A percentile compares a stretch with the other conserved stretches of the same genome.
phyloP scores from a whole-genome alignment of 371 early-diverging fungal genomes.

The Lichtheimia corymbifera region DNA sequence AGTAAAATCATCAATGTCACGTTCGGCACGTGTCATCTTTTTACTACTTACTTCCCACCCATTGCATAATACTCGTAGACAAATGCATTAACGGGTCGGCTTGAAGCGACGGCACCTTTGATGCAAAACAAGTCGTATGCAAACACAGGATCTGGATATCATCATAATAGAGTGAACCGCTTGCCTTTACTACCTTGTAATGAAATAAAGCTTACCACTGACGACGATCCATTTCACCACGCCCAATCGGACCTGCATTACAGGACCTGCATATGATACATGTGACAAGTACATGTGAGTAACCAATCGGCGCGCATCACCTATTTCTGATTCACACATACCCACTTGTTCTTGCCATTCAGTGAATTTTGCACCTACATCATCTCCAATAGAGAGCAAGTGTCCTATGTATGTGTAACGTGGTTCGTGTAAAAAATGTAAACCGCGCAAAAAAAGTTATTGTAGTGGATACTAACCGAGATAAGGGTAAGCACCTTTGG shows the following conservation, averaged over 20 bases:
- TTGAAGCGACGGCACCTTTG: conserved; percentile 13
- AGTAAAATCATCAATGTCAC: not conserved
- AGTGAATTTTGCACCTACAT: conserved; percentile 1
- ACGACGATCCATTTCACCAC: conserved; percentile 21
- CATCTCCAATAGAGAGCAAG: conserved; percentile 10
- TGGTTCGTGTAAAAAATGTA: not conserved
- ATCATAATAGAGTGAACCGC: no score
- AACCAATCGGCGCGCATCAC: not conserved
- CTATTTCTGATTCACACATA: not conserved
- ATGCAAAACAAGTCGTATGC: conserved; percentile 22
- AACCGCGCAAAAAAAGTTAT: no score
- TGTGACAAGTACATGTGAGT: no score
- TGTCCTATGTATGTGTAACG: not conserved
- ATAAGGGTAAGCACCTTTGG: conserved; percentile 4
- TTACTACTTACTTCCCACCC: conserved; percentile 13
- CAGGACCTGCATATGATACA: conserved; percentile 5
- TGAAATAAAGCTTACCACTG: not conserved
- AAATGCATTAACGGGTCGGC: conserved; percentile 14
- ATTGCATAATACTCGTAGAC: conserved; percentile 10
- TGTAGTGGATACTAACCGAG: conserved; percentile 1
- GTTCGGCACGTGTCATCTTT: no score
- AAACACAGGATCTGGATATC: conserved; percentile 13
- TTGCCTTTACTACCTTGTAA: no score
- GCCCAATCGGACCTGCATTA: conserved; percentile 26
- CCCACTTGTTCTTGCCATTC: conserved; percentile 15